Conservation (phyloP, 2,329 filamentous ascomycete species). For the Phaeosphaeriaceae sp. region DNA sequence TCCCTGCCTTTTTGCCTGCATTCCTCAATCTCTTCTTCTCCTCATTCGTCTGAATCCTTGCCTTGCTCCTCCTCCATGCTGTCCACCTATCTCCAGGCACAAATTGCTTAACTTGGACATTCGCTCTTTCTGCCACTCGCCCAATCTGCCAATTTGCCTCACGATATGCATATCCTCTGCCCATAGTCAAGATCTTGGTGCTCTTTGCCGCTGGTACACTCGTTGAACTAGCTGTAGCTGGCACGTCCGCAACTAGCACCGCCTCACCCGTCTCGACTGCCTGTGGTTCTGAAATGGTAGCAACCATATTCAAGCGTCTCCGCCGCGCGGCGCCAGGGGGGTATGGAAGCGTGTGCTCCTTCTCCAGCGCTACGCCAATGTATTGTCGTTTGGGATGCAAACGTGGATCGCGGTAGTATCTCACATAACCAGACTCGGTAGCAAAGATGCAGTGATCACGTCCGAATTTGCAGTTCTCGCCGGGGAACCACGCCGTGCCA, state of each 20-base stretch:
- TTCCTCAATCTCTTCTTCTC: slow-evolving; percentile 63
- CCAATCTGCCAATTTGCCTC: slow-evolving; percentile 74
- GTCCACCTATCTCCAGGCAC: slow-evolving; percentile 66
- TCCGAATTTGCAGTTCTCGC: slow-evolving; percentile 94
- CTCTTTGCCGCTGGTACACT: slow-evolving; percentile 44
- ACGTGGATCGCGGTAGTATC: slow-evolving; percentile 90
- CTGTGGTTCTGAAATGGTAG: slow-evolving; percentile 47
- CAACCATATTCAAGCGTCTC: slow-evolving; percentile 77
- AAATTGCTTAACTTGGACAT: slow-evolving; percentile 62
- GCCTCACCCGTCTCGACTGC: slow-evolving; percentile 22
- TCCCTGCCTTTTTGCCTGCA: slow-evolving; percentile 47
- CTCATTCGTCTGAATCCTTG: slow-evolving; percentile 58
- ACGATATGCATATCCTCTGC: slow-evolving; percentile 67
- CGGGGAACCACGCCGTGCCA: slow-evolving; percentile 91
- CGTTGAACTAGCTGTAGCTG: slow-evolving; percentile 25
- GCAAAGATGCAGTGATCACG: slow-evolving; percentile 96
- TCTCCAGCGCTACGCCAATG: slow-evolving; percentile 90
- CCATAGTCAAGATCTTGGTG: slow-evolving; percentile 34
- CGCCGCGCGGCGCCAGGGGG: slow-evolving; percentile 74
- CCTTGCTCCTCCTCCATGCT: slow-evolving; percentile 68
- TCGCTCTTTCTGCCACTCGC: slow-evolving; percentile 65
- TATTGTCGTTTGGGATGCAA: slow-evolving; percentile 87
- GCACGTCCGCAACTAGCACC: slow-evolving; percentile 23
- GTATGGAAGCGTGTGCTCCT: slow-evolving; percentile 79
- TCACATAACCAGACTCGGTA: slow-evolving; percentile 84